Base-by-base conservation (phyloP, 2,329 filamentous ascomycete genomes). In the Neofusicoccum sp. region DNA sequence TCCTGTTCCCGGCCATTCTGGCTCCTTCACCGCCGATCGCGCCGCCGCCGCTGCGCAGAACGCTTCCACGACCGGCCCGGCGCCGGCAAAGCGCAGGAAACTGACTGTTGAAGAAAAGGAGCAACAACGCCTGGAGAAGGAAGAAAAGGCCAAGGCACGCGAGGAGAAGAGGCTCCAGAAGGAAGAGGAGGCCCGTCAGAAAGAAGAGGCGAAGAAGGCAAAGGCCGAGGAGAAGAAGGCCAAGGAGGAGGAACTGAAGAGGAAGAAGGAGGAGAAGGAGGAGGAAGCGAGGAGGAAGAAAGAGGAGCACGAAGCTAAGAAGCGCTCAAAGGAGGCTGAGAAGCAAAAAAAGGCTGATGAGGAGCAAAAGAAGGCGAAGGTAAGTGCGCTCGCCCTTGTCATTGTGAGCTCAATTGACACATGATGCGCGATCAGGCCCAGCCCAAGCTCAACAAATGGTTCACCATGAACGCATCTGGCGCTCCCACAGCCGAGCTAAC, bases 221-320 rank as follows among this genome's bases (percentile, higher is more conserved):
- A 72, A 70, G 62, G 57, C 66, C 66, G 11, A 67, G 67, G 11
- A 73, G 69, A 73, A 71, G 53, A 68, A 68, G 14, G 68, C 69
- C 38, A 68, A 58, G n/a, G 56, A 60, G 24, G 59, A 63, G 12
- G 57, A 36, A 11, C 24, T 57, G 31, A 56, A 34, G 56, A 68
- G 63, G 28, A 68, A 76, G 65, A 73, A 70, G 45, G 71, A 75
- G 34, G 76, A 76, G 51, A 77, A 75, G 58, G 74, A 77, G 59
- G 79, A 82, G 64, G 80, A 76, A 41, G 71, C 73, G 58, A 80
- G 78, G 47, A 71, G 73, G 78, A 78, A 61, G 77, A 81, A 80
- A 58, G 79, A 76, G 62, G 73, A 73, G 44, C 72, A 74, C 41
- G 62, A 80, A 79, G 59, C 67, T 70, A 14, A 70, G 74, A 56